Percentiles rank a stretch among this genome's conserved stretches.
Evolutionary conservation across 75 land plant species (phyloP).

Genomic region (Larix kaempferi): DNA sequence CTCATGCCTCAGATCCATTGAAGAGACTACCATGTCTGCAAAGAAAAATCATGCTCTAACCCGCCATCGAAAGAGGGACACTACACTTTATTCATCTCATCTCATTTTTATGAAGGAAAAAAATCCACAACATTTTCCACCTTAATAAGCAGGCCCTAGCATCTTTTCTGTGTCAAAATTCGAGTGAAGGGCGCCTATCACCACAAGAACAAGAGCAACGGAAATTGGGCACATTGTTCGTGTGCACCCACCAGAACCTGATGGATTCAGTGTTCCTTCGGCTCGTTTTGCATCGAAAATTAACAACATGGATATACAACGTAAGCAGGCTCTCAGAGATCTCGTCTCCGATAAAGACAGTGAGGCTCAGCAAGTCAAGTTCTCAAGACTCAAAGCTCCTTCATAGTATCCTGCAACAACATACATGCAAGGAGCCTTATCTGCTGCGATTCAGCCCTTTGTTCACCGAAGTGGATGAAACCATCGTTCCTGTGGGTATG

Average conservation of each 20-base stretch:
- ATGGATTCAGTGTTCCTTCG: constrained; percentile 21
- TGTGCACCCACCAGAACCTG: constrained; percentile 26
- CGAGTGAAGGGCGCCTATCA: constrained; percentile 8
- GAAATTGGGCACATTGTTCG: constrained; percentile 12
- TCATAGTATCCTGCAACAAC: constrained; percentile 6
- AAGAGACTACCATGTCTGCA: too few species aligned
- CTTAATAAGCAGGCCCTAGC: neutral
- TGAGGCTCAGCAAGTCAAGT: constrained; percentile 17
- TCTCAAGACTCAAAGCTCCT: constrained; percentile 11
- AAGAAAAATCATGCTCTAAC: too few species aligned
- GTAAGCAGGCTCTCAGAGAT: constrained; percentile 26
- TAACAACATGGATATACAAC: constrained; percentile 16
- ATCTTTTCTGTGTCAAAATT: constrained; percentile 9
- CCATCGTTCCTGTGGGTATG: constrained; percentile 36
- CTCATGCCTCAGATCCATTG: too few species aligned
- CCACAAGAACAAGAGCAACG: neutral
- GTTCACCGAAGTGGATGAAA: constrained; percentile 39
- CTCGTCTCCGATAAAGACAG: constrained; percentile 26
- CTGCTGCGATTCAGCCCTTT: constrained; percentile 40
- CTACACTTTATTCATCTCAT: too few species aligned
- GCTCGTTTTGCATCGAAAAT: neutral
- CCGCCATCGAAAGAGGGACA: too few species aligned
- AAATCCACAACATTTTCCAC: neutral
- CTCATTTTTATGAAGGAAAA: too few species aligned
- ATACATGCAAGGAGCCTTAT: constrained; percentile 47